These are phyloP conservation scores for Candida dubliniensis DNA, from an alignment of 1,139 yeast species.

Conservation along the genomic window DNA sequence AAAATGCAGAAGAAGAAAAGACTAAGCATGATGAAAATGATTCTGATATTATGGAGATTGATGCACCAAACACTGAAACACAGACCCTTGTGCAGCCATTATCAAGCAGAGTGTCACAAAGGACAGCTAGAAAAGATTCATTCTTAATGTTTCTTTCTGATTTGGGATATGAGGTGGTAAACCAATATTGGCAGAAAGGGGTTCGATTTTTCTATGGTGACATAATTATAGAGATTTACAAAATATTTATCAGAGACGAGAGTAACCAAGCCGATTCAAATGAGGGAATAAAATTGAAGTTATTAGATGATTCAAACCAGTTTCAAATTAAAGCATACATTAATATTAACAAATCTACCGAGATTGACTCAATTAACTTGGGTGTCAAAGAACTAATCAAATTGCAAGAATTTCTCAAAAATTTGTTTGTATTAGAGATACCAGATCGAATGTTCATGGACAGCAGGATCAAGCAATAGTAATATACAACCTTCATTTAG, in stretches of 20 bases:
- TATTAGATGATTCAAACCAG: constrained; percentile 55
- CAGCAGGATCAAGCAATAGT: constrained; percentile 40
- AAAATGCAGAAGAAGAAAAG: constrained; percentile 3
- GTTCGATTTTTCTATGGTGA: constrained; percentile 64
- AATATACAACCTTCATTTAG: neutral
- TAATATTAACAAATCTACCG: constrained; percentile 71
- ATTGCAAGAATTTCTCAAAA: constrained; percentile 64
- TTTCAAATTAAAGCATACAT: constrained; percentile 68
- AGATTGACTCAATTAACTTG: constrained; percentile 65
- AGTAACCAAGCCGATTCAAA: constrained; percentile 19
- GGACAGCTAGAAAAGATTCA: constrained; percentile 29
- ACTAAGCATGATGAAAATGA: neutral
- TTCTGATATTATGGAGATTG: constrained; percentile 16
- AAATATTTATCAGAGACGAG: constrained; percentile 48
- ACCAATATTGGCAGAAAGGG: constrained; percentile 69
- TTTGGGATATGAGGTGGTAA: constrained; percentile 68
- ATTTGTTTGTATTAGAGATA: constrained; percentile 63
- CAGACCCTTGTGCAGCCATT: neutral
- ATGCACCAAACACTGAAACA: constrained; percentile 2
- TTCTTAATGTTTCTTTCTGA: constrained; percentile 55
- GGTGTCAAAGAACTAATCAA: constrained; percentile 64
- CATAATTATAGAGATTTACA: constrained; percentile 59
- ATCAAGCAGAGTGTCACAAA: neutral
- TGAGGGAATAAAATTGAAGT: constrained; percentile 32
- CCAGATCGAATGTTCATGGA: constrained; percentile 86